Evolutionary conservation across 2,329 filamentous ascomycete species (phyloP).

Genomic region (Grosmannia penicillata): DNA sequence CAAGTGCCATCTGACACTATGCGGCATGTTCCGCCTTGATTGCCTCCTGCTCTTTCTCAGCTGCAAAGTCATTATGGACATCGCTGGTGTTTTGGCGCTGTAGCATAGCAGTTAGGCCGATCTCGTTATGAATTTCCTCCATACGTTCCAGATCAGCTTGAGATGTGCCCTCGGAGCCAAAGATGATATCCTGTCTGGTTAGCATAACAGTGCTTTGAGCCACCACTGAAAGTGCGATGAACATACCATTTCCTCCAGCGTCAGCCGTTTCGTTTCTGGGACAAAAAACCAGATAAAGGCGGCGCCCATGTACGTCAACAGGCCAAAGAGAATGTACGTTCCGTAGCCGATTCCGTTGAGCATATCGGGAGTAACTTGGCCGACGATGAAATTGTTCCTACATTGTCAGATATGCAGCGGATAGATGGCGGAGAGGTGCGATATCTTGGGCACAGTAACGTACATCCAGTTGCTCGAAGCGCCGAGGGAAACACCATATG

Average conservation of each 20-base stretch:
- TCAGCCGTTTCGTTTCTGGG: constrained; percentile 48
- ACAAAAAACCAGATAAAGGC: constrained; percentile 48
- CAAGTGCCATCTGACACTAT: no score
- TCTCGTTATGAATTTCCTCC: constrained; percentile 56
- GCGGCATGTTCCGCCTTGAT: no score
- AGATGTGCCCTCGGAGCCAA: constrained; percentile 51
- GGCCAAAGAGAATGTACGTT: constrained; percentile 57
- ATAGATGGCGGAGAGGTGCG: neutral
- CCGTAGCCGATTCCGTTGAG: constrained; percentile 49
- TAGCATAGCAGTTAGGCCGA: constrained; percentile 40
- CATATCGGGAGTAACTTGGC: constrained; percentile 57
- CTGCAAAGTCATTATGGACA: no score
- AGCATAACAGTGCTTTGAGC: neutral
- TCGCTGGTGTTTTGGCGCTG: constrained; percentile 2
- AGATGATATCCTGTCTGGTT: constrained; percentile 16
- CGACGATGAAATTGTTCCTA: constrained; percentile 47
- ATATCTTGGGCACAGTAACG: constrained; percentile 7
- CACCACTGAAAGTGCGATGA: neutral
- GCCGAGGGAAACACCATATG: constrained; percentile 57
- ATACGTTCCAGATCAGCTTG: constrained; percentile 55
- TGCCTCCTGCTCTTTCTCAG: no score
- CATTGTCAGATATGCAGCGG: neutral
- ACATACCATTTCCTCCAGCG: constrained; percentile 47
- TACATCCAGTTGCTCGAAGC: constrained; percentile 52
- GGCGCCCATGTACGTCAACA: constrained; percentile 47